Percentiles rank a stretch among this genome's conserved stretches.
phyloP scores from a whole-genome alignment of 2,329 filamentous ascomycete species.

The Xylaria hypoxylon region DNA sequence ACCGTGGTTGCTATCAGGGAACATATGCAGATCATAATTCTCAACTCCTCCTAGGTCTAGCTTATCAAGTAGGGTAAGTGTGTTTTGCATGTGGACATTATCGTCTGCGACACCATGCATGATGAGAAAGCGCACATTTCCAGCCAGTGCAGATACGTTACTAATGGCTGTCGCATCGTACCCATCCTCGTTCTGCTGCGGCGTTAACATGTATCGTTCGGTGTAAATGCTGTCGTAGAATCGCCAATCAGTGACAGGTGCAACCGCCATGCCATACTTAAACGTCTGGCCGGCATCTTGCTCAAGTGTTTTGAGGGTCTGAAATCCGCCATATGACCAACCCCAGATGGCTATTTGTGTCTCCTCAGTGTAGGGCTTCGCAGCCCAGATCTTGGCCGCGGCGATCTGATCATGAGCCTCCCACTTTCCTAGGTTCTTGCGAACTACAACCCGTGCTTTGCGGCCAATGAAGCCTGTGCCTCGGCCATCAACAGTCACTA shows the following conservation, averaged over 20 bases:
- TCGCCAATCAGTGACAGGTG: constrained; percentile 97
- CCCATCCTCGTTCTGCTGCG: constrained; percentile 81
- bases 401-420: constrained; percentile 93
- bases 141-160: constrained; percentile 77
- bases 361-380: constrained; percentile 84
- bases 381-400: constrained; percentile 84
- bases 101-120: constrained; percentile 98
- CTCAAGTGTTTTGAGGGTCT: constrained; percentile 94
- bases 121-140: constrained; percentile 87
- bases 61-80: constrained; percentile 85
- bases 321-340: constrained; percentile 97
- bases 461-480: constrained; percentile 93
- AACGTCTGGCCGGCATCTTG: constrained; percentile 90
- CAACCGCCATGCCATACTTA: constrained; percentile 97
- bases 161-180: constrained; percentile 81
- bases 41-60: constrained; percentile 83
- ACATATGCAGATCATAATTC: constrained; percentile 97
- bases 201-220: constrained; percentile 96
- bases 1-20: constrained; percentile 94
- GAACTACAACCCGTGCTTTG: constrained; percentile 81
- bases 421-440: constrained; percentile 84
- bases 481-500: constrained; percentile 92
- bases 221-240: constrained; percentile 97
- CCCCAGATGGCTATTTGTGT: constrained; percentile 93
- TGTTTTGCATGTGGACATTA: constrained; percentile 98